Evolutionary conservation across 768 basidiomycete genomes (phyloP).

Genomic region (Russula brevipes): DNA sequence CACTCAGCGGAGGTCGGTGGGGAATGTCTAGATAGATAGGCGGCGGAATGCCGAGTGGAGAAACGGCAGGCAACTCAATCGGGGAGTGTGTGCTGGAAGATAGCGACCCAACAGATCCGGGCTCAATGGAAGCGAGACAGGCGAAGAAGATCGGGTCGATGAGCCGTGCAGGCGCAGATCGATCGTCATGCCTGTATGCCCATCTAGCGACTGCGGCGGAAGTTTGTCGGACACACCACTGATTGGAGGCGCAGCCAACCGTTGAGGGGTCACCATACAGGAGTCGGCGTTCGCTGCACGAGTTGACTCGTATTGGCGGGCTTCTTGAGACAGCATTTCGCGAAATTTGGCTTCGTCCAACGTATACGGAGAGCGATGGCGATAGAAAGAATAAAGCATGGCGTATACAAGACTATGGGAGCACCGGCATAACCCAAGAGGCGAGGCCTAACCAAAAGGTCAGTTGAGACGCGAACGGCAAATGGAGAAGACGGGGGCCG

Average conservation of each 20-base stretch:
- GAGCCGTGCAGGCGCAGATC: slow-evolving; percentile 8
- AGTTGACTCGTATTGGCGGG: neutral
- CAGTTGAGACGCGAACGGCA: neutral
- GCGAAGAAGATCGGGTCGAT: slow-evolving; percentile 11
- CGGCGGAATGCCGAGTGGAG: neutral
- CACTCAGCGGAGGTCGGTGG: neutral
- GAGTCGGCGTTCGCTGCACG: neutral
- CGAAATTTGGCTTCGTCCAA: slow-evolving; percentile 3
- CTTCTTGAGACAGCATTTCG: neutral
- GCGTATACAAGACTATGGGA: slow-evolving; percentile 47
- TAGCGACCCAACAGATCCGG: neutral
- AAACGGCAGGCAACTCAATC: neutral
- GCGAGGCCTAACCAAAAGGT: slow-evolving; percentile 45
- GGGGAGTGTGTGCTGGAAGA: neutral
- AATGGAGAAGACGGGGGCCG: neutral
- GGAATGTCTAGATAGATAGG: neutral
- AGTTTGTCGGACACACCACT: neutral
- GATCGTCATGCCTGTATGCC: neutral
- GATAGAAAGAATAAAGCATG: slow-evolving; percentile 47
- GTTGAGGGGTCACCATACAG: neutral
- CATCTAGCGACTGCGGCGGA: neutral
- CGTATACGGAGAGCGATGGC: slow-evolving; percentile 34
- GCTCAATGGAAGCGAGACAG: slow-evolving; percentile 1
- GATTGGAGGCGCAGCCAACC: neutral
- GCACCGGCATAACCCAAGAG: slow-evolving; percentile 59